phyloP scores from a whole-genome alignment of 306 rosid genomes.

The Acacia melanoxylon region DNA sequence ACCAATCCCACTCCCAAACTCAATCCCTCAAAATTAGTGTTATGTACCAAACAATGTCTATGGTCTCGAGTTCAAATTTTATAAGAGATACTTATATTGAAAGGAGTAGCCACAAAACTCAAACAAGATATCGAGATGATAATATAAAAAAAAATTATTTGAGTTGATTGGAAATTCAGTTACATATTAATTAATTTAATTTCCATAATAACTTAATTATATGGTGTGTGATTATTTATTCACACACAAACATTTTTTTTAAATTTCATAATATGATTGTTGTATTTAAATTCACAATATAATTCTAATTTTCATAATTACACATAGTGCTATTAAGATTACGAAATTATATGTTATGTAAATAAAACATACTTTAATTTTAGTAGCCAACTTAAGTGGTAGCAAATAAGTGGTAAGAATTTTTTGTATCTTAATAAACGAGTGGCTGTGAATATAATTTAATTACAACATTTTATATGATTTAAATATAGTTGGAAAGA shows the following conservation, averaged over 20 bases:
- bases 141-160: too few species aligned
- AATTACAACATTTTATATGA: too few species aligned
- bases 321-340: neutral
- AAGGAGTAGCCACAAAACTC: rapidly evolving
- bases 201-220: too few species aligned
- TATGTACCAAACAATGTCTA: too few species aligned
- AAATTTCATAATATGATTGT: neutral
- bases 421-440: neutral
- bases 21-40: too few species aligned
- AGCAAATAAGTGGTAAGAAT: neutral
- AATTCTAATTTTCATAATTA: neutral
- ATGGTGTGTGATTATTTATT: neutral
- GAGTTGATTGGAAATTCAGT: neutral
- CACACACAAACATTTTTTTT: neutral
- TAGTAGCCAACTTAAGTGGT: neutral
- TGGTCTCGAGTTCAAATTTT: too few species aligned
- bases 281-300: neutral
- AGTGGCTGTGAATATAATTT: too few species aligned
- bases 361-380: too few species aligned
- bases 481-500: neutral
- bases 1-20: too few species aligned
- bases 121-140: too few species aligned
- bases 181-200: too few species aligned
- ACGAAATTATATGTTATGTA: neutral
- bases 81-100: too few species aligned